Evolutionary conservation across 1,284 basidiomycete species (phyloP), one percentile per base, ranked within the genome.

Genomic region (Grifola frondosa): DNA sequence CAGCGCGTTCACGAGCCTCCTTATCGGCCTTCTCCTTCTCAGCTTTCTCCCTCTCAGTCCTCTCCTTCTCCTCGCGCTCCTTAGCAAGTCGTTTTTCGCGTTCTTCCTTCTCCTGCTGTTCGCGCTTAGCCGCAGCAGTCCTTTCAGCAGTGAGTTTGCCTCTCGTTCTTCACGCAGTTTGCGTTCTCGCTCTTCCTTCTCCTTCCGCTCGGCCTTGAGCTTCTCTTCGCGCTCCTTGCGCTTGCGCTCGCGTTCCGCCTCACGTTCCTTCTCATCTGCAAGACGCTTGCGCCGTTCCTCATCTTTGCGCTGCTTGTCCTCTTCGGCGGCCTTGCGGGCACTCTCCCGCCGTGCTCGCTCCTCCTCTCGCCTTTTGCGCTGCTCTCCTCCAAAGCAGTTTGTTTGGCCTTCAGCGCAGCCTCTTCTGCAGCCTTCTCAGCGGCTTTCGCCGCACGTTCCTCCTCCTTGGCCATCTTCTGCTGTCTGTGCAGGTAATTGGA

Each of bases 381-480:
- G 71, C 58, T 83, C 80, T 81, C 80, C 51, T 85, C 83, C 23
- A 73, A 69, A 19, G 81, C 83, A 30, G 72, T 75, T 46, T 80
- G 80, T 61, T 78, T 80, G 21, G 81, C 84, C 62, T 82, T 85
- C 38, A 69, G 64, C 17, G 82, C 83, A 30, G 79, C 80, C 59
- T 92, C 87, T 63, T 93, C 88, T 16, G 85, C 87, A 30, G 88
- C 86, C 63, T 84, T 80, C 61, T 90, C 88, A 17, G 88, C 88
- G 35, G 88, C 88, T 54, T 81, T 81, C 19, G 77, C 78, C 11
- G 88, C 87, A 42, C 80, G 80, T 65, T 93, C 92, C 60, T 92
- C 91, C 58, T 97, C 96, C 62, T 95, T 96, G 40, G 88, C 89
- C 56, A 82, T 75, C 69, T 95, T 96, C 70, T 95, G 91, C 64